These are phyloP conservation scores for Oxytropis ochrocephala DNA, from an alignment of 306 rosid species.

Conservation along the genomic window DNA sequence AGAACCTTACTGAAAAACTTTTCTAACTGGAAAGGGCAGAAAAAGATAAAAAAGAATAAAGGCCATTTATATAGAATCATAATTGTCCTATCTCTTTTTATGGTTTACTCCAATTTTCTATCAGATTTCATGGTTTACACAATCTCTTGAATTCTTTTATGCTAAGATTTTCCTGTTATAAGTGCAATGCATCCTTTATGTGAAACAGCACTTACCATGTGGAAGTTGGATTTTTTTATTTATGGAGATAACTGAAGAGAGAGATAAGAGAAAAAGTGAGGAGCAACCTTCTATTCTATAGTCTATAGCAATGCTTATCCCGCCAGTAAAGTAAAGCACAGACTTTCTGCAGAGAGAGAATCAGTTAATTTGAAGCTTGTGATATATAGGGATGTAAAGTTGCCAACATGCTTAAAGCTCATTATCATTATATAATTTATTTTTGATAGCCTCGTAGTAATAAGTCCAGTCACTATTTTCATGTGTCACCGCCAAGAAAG, in stretches of 20 bases:
- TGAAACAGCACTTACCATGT: background rate
- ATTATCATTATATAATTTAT: background rate
- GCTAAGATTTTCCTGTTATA: background rate
- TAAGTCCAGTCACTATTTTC: background rate
- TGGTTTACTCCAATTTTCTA: background rate
- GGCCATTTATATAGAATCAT: background rate
- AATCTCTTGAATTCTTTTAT: too few relatives aligned
- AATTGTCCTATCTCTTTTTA: background rate
- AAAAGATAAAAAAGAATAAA: background rate
- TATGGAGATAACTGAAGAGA: background rate
- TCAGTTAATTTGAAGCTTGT: background rate
- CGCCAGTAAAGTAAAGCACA: slow-evolving; percentile 3
- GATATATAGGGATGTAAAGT: background rate
- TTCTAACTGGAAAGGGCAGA: background rate
- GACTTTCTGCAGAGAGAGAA: slow-evolving; percentile 5
- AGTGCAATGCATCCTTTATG: background rate
- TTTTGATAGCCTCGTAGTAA: background rate
- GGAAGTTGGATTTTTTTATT: background rate
- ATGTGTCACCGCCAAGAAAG: background rate
- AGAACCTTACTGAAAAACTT: background rate
- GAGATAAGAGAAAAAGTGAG: background rate
- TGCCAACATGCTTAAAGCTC: slow-evolving; percentile 4
- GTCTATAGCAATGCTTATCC: background rate
- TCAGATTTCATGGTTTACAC: too few relatives aligned
- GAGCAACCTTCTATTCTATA: background rate